Conservation (phyloP, 1,139 yeast genomes). For the Suhomyces bolitotheri region DNA sequence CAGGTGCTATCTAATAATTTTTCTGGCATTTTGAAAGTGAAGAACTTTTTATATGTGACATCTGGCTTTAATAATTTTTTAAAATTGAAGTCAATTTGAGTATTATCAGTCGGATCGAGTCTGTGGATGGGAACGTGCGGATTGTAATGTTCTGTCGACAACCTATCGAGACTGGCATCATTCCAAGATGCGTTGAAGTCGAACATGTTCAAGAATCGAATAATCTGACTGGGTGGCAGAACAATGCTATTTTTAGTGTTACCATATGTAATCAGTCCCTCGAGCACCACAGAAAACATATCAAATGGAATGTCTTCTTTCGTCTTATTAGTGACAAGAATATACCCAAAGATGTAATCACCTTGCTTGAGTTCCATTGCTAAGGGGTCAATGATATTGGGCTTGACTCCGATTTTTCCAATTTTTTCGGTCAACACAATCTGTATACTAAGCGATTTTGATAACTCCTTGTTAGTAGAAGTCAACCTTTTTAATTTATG, state of each 20-base stretch:
- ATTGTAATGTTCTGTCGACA: slow-evolving; percentile 29
- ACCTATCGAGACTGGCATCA: slow-evolving; percentile 36
- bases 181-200: slow-evolving; percentile 47
- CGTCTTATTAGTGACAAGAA: slow-evolving; percentile 36
- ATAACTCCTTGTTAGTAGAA: slow-evolving; percentile 30
- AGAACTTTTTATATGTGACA: slow-evolving; percentile 41
- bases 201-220: slow-evolving; percentile 38
- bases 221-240: slow-evolving; percentile 20
- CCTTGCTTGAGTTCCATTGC: slow-evolving; percentile 39
- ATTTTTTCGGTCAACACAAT: slow-evolving; percentile 33
- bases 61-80: slow-evolving; percentile 34
- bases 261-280: slow-evolving; percentile 34
- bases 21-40: slow-evolving; percentile 41
- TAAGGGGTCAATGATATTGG: slow-evolving; percentile 32
- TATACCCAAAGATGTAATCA: slow-evolving; percentile 41
- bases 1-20: slow-evolving; percentile 40
- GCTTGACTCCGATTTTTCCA: slow-evolving; percentile 33
- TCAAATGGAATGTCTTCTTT: slow-evolving; percentile 36
- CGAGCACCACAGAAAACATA: slow-evolving; percentile 42
- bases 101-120: slow-evolving; percentile 36
- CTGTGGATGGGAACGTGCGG: slow-evolving; percentile 24
- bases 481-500: slow-evolving; percentile 37
- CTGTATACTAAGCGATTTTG: slow-evolving; percentile 30
- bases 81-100: slow-evolving; percentile 28
- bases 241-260: slow-evolving; percentile 20